Evolutionary conservation across 179 eudicot species (phyloP).

Genomic region (Silene coronaria): DNA sequence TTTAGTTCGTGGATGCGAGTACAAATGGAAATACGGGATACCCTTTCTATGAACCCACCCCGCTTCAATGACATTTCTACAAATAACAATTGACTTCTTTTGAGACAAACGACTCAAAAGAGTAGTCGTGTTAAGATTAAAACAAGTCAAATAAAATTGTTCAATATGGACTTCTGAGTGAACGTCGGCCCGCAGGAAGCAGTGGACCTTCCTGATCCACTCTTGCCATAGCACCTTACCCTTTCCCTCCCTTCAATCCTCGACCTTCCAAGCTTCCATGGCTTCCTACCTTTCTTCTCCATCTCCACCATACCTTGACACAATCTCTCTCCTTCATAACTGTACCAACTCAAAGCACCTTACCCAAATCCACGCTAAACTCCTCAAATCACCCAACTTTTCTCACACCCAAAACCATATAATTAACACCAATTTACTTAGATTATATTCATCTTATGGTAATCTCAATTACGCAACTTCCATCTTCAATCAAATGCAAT

Average conservation of each 20-base stretch:
- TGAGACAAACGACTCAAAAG: too few relatives aligned
- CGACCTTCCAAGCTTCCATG: slow-evolving; percentile 18
- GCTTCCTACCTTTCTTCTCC: slow-evolving; percentile 29
- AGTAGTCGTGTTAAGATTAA: too few relatives aligned
- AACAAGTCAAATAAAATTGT: too few relatives aligned
- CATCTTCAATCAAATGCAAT: slow-evolving; percentile 32
- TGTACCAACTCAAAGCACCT: slow-evolving; percentile 39
- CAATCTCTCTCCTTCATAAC: slow-evolving; percentile 33
- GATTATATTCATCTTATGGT: slow-evolving; percentile 35
- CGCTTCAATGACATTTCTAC: too few relatives aligned
- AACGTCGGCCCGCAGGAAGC: background rate
- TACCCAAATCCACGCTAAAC: slow-evolving; percentile 52
- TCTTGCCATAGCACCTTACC: background rate
- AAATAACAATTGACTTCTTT: too few relatives aligned
- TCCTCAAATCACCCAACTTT: slow-evolving; percentile 27
- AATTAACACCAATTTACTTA: slow-evolving; percentile 30
- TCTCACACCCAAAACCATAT: slow-evolving; percentile 25
- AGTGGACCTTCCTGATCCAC: background rate
- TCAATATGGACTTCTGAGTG: too few relatives aligned
- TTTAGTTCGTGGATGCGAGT: too few relatives aligned
- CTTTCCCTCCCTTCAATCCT: slow-evolving; percentile 4
- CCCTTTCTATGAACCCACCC: too few relatives aligned
- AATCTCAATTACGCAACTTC: slow-evolving; percentile 37
- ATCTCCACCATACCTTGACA: slow-evolving; percentile 21
- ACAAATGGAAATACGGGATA: too few relatives aligned